Base-by-base conservation (phyloP, 768 basidiomycete genomes). In the Lactifluus hygrophoroides region DNA sequence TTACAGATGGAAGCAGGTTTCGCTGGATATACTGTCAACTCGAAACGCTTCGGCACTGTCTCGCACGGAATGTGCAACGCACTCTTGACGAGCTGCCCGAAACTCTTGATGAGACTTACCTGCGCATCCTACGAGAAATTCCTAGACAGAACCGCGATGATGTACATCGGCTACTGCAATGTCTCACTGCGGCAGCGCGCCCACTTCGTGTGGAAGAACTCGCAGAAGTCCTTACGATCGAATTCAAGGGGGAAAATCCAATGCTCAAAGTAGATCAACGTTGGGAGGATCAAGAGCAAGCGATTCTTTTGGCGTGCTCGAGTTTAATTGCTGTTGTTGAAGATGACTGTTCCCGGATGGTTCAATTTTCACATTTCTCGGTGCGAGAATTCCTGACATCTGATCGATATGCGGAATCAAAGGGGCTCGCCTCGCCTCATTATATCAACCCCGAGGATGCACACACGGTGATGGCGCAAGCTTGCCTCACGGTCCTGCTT, bases 361-460 rank as follows among this genome's bases (percentile, higher is more conserved):
- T 51, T 10, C 38, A 51, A 13, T 51, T 51, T 37, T 51, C 51
- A 1, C 51, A 51, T 23, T 51, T 51, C 38, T 51, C 51, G 3
- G 51, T 51, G 10, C 27, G 28, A 11, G 51, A 51, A 37, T 51
- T 51, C 51, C n/a, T 51, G n/a, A 40, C 25, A n/a, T 51, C 51
- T 1, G 38, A 51, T 11, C 51, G 51, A 6, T 37, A 40, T 14
- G 37, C 38, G 8, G 17, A 14, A 5, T 40, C 25, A 13, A 9
- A 21, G 17, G 27, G 25, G n/a, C n/a, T n/a, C 28, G 25, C 10
- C 3, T 51, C 23, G n/a, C 37, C 25, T 14, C 27, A 51, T 42
- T 25, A 51, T 8, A 51, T 51, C 13, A 25, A 11, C 25, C 25
- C 21, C 2, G 51, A 40, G 28, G 3, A 9, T 9, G 51, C 51